A percentile compares a stretch with the other conserved stretches of the same genome.
Evolutionary conservation across 441 rosid genomes (phyloP).

Genomic region (Geranium incanum): DNA sequence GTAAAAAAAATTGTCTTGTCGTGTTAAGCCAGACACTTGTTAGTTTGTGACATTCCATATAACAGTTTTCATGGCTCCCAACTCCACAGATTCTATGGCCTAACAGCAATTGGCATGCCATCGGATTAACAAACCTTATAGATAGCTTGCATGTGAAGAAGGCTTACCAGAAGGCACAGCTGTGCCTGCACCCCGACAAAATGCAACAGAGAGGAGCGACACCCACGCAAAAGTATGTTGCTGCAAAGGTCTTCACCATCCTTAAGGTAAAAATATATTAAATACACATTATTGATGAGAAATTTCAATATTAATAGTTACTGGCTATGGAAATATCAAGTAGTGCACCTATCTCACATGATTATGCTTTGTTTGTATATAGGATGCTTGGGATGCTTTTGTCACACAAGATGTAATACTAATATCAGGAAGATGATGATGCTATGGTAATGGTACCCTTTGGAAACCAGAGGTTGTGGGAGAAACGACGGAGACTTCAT

Average conservation of each 20-base stretch:
- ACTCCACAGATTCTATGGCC: conserved; percentile 65
- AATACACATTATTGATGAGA: too few species aligned
- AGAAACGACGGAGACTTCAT: too few species aligned
- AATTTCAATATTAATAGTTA: too few species aligned
- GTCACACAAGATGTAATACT: background rate
- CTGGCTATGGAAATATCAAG: too few species aligned
- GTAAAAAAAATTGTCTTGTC: background rate
- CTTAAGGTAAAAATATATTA: conserved; percentile 49
- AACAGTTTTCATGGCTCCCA: background rate
- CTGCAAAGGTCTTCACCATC: conserved; percentile 60
- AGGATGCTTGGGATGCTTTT: conserved; percentile 8
- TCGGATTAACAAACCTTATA: conserved; percentile 46
- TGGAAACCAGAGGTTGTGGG: too few species aligned
- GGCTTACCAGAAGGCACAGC: conserved; percentile 85
- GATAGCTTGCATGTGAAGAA: conserved; percentile 77
- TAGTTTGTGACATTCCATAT: background rate
- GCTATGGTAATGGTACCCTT: background rate
- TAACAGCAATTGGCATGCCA: conserved; percentile 58
- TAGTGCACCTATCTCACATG: background rate
- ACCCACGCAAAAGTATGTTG: conserved; percentile 49
- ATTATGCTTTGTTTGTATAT: background rate
- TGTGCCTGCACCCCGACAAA: conserved; percentile 93
- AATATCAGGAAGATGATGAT: background rate
- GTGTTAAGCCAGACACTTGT: background rate
- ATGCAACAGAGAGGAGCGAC: conserved; percentile 81